A percentile compares a stretch with the other conserved stretches of the same genome.
Conservation (phyloP, 2,329 filamentous ascomycete species). For the Hymenoscyphus albidus region DNA sequence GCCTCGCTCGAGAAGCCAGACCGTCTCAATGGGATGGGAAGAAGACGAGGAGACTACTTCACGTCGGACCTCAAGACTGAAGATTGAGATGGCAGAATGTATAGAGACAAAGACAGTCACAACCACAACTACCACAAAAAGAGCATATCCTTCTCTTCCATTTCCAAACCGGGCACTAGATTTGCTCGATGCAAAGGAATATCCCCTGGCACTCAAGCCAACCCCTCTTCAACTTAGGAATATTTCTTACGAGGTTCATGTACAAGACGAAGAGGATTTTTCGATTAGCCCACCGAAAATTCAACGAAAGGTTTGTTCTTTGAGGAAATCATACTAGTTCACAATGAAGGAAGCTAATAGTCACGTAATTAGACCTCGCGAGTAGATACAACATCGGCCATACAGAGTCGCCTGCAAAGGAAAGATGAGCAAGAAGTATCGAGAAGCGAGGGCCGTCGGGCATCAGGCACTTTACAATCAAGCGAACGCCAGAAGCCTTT, state of each 20-base stretch:
- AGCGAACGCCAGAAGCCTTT: conserved; percentile 15
- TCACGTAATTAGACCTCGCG: not conserved
- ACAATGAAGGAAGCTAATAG: conserved; percentile 2
- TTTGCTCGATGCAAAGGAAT: conserved; percentile 80
- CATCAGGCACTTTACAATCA: conserved; percentile 5
- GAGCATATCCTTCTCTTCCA: conserved; percentile 77
- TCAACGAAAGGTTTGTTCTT: conserved; percentile 12
- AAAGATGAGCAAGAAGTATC: not conserved
- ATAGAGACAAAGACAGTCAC: conserved; percentile 73
- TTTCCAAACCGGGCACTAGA: conserved; percentile 63
- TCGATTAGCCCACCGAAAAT: conserved; percentile 11
- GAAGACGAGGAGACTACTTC: conserved; percentile 27
- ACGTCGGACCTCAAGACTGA: conserved; percentile 30
- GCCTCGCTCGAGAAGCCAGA: conserved; percentile 25
- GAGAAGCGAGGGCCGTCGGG: conserved; percentile 1
- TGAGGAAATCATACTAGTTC: not conserved
- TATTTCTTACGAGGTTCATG: conserved; percentile 69
- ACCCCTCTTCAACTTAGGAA: conserved; percentile 76
- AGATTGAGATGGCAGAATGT: conserved; percentile 57
- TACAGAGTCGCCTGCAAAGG: not conserved
- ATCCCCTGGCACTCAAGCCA: conserved; percentile 77
- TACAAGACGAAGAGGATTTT: conserved; percentile 36
- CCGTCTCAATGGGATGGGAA: conserved; percentile 30
- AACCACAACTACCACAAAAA: conserved; percentile 86
- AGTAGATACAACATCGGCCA: not conserved